Percentiles rank a stretch among this genome's conserved stretches.
Conservation (phyloP, 75 land plant species). For the Selaginella moellendorffii region DNA sequence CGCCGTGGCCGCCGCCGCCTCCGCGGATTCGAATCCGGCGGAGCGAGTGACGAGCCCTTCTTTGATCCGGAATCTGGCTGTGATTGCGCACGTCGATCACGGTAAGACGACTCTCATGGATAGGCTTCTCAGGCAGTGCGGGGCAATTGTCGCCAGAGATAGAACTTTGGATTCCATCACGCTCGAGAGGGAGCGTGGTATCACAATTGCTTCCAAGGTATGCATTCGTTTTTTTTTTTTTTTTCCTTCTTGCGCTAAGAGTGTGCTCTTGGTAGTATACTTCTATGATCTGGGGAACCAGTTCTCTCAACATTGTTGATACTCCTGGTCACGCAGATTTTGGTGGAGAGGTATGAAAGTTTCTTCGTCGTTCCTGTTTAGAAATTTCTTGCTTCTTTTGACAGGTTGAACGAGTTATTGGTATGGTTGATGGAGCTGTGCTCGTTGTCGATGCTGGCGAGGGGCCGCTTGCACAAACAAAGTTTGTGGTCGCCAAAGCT, state of each 20-base stretch:
- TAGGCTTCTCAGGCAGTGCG: constrained; percentile 82
- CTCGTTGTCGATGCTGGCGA: constrained; percentile 99
- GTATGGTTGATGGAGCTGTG: constrained; percentile 98
- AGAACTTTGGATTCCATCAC: constrained; percentile 91
- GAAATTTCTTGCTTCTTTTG: neutral
- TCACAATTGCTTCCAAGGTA: constrained; percentile 98
- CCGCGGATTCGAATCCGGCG: neutral
- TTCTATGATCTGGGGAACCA: constrained; percentile 64
- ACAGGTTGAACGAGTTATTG: constrained; percentile 94
- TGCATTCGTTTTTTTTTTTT: too few species aligned
- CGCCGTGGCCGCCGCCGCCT: neutral
- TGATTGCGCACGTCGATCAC: constrained; percentile 97
- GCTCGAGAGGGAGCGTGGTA: constrained; percentile 96
- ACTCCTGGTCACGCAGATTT: constrained; percentile 99
- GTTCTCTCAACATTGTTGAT: constrained; percentile 91
- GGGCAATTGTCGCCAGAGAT: constrained; percentile 80
- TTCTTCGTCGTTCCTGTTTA: too few species aligned
- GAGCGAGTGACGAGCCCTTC: constrained; percentile 19
- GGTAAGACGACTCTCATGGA: constrained; percentile 99
- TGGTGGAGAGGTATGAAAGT: constrained; percentile 99
- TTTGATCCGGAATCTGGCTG: constrained; percentile 80
- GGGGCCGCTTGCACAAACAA: constrained; percentile 98
- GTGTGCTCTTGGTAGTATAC: constrained; percentile 69
- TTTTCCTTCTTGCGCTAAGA: too few species aligned
- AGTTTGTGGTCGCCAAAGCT: constrained; percentile 97